Conservation (phyloP, 768 basidiomycete species). For the Ramaria sp. region DNA sequence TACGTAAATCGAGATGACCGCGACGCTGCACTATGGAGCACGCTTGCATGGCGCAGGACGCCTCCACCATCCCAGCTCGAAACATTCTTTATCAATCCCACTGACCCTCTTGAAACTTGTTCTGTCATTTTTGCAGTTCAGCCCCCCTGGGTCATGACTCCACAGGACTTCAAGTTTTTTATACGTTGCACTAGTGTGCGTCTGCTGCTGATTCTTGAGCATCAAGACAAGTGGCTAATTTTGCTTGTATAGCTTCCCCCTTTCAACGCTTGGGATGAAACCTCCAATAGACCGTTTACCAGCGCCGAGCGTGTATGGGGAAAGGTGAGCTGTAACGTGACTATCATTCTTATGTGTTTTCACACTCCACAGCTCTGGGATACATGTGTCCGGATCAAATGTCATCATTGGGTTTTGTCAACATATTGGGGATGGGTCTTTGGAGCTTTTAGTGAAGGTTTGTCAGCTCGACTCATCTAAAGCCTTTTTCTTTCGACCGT, state of each 20-base stretch:
- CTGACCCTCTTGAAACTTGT: constrained; percentile 1
- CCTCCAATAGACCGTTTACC: not conserved
- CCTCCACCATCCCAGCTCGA: not conserved
- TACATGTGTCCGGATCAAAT: constrained; percentile 22
- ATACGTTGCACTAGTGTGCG: constrained; percentile 11
- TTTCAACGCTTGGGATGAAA: not conserved
- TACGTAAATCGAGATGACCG: constrained; percentile 13
- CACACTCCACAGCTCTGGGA: constrained; percentile 18
- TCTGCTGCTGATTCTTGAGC: not conserved
- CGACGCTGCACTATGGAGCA: constrained; percentile 16
- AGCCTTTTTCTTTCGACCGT: not conserved
- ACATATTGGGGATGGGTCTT: constrained; percentile 34
- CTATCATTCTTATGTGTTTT: not conserved
- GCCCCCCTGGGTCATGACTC: constrained; percentile 30
- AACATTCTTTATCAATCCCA: not conserved
- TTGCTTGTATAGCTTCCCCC: not conserved
- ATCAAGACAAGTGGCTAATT: not conserved
- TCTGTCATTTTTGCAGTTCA: constrained; percentile 24
- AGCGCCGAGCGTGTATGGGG: constrained; percentile 18
- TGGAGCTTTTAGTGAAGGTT: constrained; percentile 31
- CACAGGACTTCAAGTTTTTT: constrained; percentile 26
- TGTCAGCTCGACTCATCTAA: not conserved
- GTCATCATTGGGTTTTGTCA: constrained; percentile 31
- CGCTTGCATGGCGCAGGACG: constrained; percentile 16
- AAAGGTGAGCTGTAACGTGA: constrained; percentile 13